These are phyloP conservation scores for Schizothecium vesticola DNA, from an alignment of 495 filamentous ascomycete genomes.

Conservation along the genomic window DNA sequence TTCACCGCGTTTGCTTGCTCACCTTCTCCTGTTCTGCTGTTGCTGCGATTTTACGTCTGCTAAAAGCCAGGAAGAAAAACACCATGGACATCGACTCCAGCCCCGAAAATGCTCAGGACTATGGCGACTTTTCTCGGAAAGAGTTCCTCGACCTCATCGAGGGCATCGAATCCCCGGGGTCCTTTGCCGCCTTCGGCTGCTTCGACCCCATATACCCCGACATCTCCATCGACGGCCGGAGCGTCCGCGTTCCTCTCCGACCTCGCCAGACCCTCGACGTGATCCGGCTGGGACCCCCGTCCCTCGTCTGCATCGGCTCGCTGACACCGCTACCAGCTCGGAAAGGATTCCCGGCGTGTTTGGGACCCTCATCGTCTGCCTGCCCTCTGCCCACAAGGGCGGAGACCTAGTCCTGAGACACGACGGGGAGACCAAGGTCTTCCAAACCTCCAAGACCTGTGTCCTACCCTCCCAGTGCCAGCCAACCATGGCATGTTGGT, in stretches of 20 bases:
- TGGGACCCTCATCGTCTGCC: constrained; percentile 48
- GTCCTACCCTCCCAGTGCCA: constrained; percentile 17
- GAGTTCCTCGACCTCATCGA: constrained; percentile 4
- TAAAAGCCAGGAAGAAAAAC: not conserved
- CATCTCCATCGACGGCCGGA: not conserved
- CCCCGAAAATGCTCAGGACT: not conserved
- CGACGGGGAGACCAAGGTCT: constrained; percentile 25
- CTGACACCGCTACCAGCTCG: too few species aligned
- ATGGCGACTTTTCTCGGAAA: not conserved
- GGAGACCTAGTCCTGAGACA: constrained; percentile 47
- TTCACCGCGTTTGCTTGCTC: not conserved
- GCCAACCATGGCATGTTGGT: constrained; percentile 43
- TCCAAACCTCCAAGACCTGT: constrained; percentile 24
- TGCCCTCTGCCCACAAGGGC: constrained; percentile 47
- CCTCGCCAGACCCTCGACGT: constrained; percentile 37
- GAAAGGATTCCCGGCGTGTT: constrained; percentile 54
- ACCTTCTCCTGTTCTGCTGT: too few species aligned
- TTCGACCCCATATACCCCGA: not conserved
- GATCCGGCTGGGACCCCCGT: too few species aligned
- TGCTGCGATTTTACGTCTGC: too few species aligned
- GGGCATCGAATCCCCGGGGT: not conserved
- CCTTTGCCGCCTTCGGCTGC: constrained; percentile 8
- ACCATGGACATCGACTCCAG: not conserved
- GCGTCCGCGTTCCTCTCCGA: constrained; percentile 39
- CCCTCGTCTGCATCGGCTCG: too few species aligned